A percentile compares a stretch with the other conserved stretches of the same genome.
Conservation (phyloP, 2,329 filamentous ascomycete species). For the Thelonectria blattea region DNA sequence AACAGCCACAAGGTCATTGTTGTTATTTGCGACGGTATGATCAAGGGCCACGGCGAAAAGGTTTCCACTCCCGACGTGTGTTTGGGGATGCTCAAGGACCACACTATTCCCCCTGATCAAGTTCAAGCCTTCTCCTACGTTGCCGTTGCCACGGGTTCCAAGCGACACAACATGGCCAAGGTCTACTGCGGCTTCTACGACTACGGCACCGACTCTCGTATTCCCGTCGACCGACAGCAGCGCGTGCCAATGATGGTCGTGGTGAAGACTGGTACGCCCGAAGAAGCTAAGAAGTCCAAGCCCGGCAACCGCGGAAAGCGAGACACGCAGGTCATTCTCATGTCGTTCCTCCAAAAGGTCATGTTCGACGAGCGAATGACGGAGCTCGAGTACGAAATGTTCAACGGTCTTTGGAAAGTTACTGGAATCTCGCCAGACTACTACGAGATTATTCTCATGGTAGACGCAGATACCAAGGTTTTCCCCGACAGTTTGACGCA, state of each 20-base stretch:
- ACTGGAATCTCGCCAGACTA: slow-evolving; percentile 98
- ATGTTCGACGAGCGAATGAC: slow-evolving; percentile 99
- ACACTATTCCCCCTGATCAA: slow-evolving; percentile 77
- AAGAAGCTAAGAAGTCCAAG: slow-evolving; percentile 81
- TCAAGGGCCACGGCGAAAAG: slow-evolving; percentile 91
- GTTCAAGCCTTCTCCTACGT: slow-evolving; percentile 95
- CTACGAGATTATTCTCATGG: slow-evolving; percentile 98
- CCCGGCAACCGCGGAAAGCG: slow-evolving; percentile 98
- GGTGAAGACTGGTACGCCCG: slow-evolving; percentile 93
- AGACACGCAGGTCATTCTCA: slow-evolving; percentile 98
- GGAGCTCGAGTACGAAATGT: slow-evolving; percentile 98
- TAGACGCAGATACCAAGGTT: slow-evolving; percentile 98
- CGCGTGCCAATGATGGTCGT: slow-evolving; percentile 97
- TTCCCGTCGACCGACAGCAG: slow-evolving; percentile 88
- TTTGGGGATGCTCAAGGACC: slow-evolving; percentile 93
- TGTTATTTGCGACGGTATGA: slow-evolving; percentile 95
- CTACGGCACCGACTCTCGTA: slow-evolving; percentile 80
- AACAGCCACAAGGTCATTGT: slow-evolving; percentile 99
- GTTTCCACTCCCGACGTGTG: slow-evolving; percentile 89
- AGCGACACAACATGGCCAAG: slow-evolving; percentile 99
- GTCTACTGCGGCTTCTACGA: slow-evolving; percentile 98
- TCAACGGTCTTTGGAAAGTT: slow-evolving; percentile 98
- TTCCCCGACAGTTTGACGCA: slow-evolving; percentile 98
- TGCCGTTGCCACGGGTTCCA: slow-evolving; percentile 91
- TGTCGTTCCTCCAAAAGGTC: slow-evolving; percentile 99